A percentile compares a stretch with the other conserved stretches of the same genome.
These are phyloP conservation scores for Gossypium davidsonii DNA, from an alignment of 441 rosid genomes.

Conservation along the genomic window DNA sequence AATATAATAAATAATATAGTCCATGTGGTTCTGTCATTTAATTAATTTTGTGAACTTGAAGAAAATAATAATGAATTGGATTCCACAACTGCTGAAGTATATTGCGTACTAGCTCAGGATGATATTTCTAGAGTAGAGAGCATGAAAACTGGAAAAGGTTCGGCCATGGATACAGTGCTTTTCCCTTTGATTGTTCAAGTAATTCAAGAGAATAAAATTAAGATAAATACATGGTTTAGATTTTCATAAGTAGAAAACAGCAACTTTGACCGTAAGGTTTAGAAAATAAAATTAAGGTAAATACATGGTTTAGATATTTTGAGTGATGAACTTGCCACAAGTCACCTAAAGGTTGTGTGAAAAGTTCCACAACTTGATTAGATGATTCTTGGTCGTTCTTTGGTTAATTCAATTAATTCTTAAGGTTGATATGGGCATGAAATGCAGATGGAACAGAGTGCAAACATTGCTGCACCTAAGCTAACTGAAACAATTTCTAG, in stretches of 20 bases:
- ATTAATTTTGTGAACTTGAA: not conserved
- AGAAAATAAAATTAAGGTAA: not conserved
- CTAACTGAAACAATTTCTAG: not conserved
- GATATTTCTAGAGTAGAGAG: not conserved
- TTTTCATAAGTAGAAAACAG: not conserved
- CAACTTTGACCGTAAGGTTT: not conserved
- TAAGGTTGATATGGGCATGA: not conserved
- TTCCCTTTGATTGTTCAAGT: not conserved
- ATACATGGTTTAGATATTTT: not conserved
- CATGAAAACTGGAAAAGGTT: not conserved
- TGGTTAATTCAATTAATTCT: not conserved
- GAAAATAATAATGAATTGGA: constrained; percentile 2
- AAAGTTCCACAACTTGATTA: not conserved
- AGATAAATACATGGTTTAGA: not conserved
- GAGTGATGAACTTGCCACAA: not conserved
- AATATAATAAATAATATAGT: not conserved
- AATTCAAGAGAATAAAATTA: not conserved
- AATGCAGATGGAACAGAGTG: not conserved
- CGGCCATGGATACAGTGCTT: not conserved
- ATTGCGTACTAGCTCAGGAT: not conserved
- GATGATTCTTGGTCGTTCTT: not conserved
- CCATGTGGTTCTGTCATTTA: not conserved
- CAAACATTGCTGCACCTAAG: not conserved
- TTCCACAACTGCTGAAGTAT: not conserved
- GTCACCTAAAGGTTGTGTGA: not conserved